Evolutionary conservation across 176 grass and related monocot genomes (phyloP).

Genomic region (Poa annua): DNA sequence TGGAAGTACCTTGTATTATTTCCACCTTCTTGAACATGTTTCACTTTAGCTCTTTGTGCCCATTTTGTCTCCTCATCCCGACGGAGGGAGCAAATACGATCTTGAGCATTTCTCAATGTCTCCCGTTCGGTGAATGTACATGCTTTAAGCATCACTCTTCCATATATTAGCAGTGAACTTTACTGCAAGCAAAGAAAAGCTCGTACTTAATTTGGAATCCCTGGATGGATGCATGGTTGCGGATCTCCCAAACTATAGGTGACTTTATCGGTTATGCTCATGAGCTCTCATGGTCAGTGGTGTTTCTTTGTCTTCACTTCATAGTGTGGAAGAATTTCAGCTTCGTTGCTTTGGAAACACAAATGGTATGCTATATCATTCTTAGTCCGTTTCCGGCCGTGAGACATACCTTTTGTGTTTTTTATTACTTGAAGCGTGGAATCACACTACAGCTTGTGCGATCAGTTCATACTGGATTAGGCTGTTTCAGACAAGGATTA

Average conservation of each 20-base stretch:
- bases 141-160: neutral
- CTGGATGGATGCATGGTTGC: constrained; percentile 3
- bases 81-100: too few relatives aligned
- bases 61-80: too few relatives aligned
- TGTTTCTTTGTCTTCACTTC: constrained; percentile 12
- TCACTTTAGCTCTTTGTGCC: too few relatives aligned
- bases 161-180: neutral
- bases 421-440: neutral
- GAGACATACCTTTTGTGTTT: neutral
- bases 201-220: constrained; percentile 5
- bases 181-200: constrained; percentile 30
- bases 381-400: neutral
- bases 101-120: too few relatives aligned
- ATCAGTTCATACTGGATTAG: constrained; percentile 32
- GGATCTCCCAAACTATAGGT: constrained; percentile 43
- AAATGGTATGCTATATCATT: neutral
- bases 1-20: too few relatives aligned
- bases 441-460: neutral
- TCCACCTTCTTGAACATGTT: too few relatives aligned
- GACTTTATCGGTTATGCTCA: constrained; percentile 5
- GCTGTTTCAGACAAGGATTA: constrained; percentile 7
- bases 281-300: neutral
- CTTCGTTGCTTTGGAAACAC: neutral
- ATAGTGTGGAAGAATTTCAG: neutral
- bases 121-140: too few relatives aligned